A percentile compares a stretch with the other conserved stretches of the same genome.
Conservation (phyloP, 257 asterid genomes). For the Marsdenia floribunda region DNA sequence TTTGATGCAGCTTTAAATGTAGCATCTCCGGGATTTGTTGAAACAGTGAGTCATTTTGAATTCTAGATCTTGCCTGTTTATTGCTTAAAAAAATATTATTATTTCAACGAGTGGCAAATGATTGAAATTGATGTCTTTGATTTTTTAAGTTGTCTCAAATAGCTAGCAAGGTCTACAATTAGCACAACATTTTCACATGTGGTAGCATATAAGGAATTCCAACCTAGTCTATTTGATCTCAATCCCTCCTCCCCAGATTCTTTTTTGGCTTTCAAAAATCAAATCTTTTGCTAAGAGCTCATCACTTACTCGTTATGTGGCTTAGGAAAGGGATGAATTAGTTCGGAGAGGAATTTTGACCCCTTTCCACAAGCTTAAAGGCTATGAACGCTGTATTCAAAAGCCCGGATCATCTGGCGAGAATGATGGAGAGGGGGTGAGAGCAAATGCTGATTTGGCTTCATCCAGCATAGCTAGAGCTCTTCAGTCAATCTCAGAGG, state of each 20-base stretch:
- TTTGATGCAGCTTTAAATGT: conserved; percentile 84
- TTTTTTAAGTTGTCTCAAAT: not conserved
- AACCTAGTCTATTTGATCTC: too few species aligned
- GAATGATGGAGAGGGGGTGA: conserved; percentile 29
- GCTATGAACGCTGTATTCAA: conserved; percentile 87
- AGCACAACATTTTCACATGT: not conserved
- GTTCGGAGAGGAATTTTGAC: conserved; percentile 90
- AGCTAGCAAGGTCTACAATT: not conserved
- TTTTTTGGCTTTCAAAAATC: not conserved
- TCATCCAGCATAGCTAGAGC: conserved; percentile 75
- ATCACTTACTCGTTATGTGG: conserved; percentile 24
- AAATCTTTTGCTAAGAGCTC: not conserved
- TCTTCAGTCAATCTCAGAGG: conserved; percentile 62
- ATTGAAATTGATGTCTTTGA: not conserved
- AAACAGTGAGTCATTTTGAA: conserved; percentile 66
- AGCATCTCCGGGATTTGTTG: conserved; percentile 85
- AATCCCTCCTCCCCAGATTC: too few species aligned
- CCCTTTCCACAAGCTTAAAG: conserved; percentile 93
- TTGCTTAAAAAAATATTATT: not conserved
- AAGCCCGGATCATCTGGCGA: conserved; percentile 56
- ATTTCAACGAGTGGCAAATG: not conserved
- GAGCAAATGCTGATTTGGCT: conserved; percentile 39
- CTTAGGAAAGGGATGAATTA: conserved; percentile 90
- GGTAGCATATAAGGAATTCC: not conserved
- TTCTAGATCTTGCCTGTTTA: not conserved